Percentiles rank a stretch among this genome's conserved stretches.
These are phyloP conservation scores for Rachicladosporium sp. DNA, from an alignment of 2,329 filamentous ascomycete genomes.

Conservation along the genomic window DNA sequence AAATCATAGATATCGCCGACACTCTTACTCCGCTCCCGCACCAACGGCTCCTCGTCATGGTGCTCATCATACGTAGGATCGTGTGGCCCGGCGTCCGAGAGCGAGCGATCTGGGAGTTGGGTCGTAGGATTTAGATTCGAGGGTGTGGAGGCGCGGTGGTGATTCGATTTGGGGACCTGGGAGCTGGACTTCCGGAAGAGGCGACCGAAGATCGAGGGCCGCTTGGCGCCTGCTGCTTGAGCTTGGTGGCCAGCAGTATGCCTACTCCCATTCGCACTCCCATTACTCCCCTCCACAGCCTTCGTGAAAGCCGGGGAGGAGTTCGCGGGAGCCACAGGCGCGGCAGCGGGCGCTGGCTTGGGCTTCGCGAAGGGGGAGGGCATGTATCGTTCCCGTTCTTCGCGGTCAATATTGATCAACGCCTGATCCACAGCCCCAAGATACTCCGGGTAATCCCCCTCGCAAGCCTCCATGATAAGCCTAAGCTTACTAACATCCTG, in stretches of 20 bases:
- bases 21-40: slow-evolving; percentile 13
- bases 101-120: slow-evolving; percentile 15
- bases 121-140: slow-evolving; percentile 2
- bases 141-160: slow-evolving; percentile 5
- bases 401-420: slow-evolving; percentile 30
- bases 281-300: not conserved
- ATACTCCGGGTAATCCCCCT: slow-evolving; percentile 33
- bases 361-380: not conserved
- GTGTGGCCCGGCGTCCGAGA: slow-evolving; percentile 16
- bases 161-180: slow-evolving; percentile 5
- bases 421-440: slow-evolving; percentile 30
- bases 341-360: not conserved
- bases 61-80: not conserved
- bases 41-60: slow-evolving; percentile 1
- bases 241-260: not conserved
- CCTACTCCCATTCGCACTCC: not conserved
- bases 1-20: slow-evolving; percentile 4
- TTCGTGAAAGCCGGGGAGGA: too few relatives aligned
- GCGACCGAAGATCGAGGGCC: slow-evolving; percentile 15
- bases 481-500: slow-evolving; percentile 31
- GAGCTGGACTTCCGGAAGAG: slow-evolving; percentile 11
- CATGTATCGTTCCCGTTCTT: slow-evolving; percentile 6
- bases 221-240: slow-evolving; percentile 11
- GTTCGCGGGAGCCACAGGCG: not conserved
- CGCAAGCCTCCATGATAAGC: slow-evolving; percentile 32